Evolutionary conservation across 202 grass and related monocot genomes (phyloP).

Genomic region (Schoenoplectus triqueter): DNA sequence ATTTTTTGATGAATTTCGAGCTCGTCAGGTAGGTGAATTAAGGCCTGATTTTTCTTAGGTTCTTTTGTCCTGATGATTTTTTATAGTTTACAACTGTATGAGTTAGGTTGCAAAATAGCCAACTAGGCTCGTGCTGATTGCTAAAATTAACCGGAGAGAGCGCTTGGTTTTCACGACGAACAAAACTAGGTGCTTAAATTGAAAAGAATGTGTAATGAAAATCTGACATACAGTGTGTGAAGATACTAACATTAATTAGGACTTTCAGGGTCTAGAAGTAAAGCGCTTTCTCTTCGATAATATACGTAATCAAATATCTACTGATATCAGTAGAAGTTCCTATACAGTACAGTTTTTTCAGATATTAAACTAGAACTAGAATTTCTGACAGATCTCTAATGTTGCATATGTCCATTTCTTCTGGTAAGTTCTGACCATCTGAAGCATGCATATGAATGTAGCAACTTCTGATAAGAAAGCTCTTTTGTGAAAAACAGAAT

Average conservation of each 20-base stretch:
- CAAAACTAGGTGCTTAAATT: not conserved
- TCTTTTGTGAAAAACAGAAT: not conserved
- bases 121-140: no score
- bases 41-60: constrained; percentile 16
- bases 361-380: not conserved
- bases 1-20: not conserved
- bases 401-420: not conserved
- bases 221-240: not conserved
- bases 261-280: not conserved
- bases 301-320: not conserved
- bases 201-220: not conserved
- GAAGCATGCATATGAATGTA: not conserved
- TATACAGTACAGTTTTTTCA: not conserved
- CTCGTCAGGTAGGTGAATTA: constrained; percentile 18
- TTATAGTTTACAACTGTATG: not conserved
- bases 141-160: not conserved
- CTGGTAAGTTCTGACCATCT: not conserved
- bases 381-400: not conserved
- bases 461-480: not conserved
- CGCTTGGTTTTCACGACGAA: not conserved
- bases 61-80: not conserved
- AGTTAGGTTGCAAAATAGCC: not conserved
- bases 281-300: not conserved
- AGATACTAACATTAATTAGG: not conserved
- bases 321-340: not conserved